Evolutionary conservation across 768 basidiomycete species (phyloP), one percentile per base, ranked within the genome.

Genomic region (Cyathus striatus): DNA sequence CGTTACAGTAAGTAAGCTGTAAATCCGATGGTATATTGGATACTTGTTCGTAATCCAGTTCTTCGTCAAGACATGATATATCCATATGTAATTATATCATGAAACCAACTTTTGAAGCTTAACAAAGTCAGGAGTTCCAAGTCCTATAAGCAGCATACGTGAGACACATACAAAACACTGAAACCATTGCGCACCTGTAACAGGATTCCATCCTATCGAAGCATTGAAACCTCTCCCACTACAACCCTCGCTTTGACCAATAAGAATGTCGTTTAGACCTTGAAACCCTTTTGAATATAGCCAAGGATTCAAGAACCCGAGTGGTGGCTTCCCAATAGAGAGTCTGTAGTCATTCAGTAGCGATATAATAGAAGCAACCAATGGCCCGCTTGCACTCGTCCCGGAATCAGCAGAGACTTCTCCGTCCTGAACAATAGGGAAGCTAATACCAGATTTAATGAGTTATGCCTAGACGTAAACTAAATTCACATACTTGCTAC

Each of bases 241-340:
- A 46, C 72, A 73, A 6, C 72, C 69, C 3, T 63, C 60, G 38
- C 63, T 65, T 39, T 60, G 61, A 1, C 69, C 72, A 5, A 38
- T 23, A 0, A 66, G 65, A 45, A 73, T 62, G 32, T 72, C 71
- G 36, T 66, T 66, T 38, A 72, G 49, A 2, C 46, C 52, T 10
- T 36, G 35, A 36, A 36, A 36, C 12, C 35, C 35, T 18, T 36
- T 36, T 6, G 45, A 39, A 39, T 74, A 73, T 16, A 73, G 40
- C 45, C 65, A 61, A 2, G 68, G 72, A 46, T 73, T 73, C 42
- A 73, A 55, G 49, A 72, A 71, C 2, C 73, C 72, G 10, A 75
- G 52, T 10, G 66, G 13, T 9, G 49, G 35, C 40, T 59, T 61
- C 0, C 61, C 60, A 1, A 49, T 56, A 3, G 44, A 53, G 17